phyloP scores from a whole-genome alignment of 768 basidiomycete genomes.

The Rhodotorula paludigena region DNA sequence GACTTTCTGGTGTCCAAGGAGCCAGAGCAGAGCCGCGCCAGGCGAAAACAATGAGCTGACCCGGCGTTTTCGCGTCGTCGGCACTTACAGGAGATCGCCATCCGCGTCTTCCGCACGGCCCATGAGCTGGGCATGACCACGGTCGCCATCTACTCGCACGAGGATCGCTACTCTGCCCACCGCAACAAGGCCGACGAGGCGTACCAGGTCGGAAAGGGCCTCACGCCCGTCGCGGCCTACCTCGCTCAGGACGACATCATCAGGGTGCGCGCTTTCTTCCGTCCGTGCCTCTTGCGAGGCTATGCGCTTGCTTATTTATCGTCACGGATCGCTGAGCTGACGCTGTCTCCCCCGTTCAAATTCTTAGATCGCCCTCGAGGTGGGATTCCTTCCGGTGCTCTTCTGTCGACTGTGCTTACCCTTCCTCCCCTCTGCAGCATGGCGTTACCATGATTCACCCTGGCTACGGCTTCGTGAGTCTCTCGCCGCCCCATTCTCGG shows the following conservation, averaged over 20 bases:
- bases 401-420: background rate
- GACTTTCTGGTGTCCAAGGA: background rate
- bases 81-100: slow-evolving; percentile 71
- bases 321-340: background rate
- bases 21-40: background rate
- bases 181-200: slow-evolving; percentile 99
- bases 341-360: background rate
- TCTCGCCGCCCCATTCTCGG: too few species aligned
- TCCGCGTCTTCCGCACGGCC: slow-evolving; percentile 82
- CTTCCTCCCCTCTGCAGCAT: slow-evolving; percentile 53
- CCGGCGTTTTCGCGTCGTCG: background rate
- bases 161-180: slow-evolving; percentile 94
- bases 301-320: too few species aligned
- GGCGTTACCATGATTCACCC: slow-evolving; percentile 99
- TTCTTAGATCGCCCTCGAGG: slow-evolving; percentile 19
- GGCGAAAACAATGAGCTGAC: background rate
- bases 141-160: slow-evolving; percentile 95
- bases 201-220: slow-evolving; percentile 92
- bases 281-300: too few species aligned
- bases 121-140: slow-evolving; percentile 99
- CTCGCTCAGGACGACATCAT: slow-evolving; percentile 98
- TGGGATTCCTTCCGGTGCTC: background rate
- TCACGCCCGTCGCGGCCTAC: slow-evolving; percentile 94
- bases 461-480: slow-evolving; percentile 21
- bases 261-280: slow-evolving; percentile 54